Evolutionary conservation across 2,329 filamentous ascomycete genomes (phyloP).

Genomic region (Exophiala xenobiotica): DNA sequence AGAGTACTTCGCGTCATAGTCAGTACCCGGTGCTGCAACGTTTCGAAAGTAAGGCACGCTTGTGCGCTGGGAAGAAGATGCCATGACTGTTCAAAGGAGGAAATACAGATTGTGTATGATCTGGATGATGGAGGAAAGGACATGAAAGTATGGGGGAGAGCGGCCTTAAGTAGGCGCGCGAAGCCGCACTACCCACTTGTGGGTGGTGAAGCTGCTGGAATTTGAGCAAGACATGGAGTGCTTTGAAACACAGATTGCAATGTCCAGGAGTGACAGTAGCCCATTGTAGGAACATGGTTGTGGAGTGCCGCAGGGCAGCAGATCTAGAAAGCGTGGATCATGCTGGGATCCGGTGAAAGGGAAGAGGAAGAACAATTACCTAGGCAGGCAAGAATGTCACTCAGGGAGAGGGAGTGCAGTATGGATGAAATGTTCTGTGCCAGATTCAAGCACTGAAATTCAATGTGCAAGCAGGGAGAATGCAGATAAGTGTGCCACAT

Average conservation of each 20-base stretch:
- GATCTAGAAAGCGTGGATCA: not conserved
- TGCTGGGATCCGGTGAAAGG: not conserved
- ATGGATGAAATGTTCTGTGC: not conserved
- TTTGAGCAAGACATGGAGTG: not conserved
- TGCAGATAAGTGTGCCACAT: not conserved
- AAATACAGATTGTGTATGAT: not conserved
- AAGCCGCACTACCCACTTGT: not conserved
- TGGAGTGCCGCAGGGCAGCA: not conserved
- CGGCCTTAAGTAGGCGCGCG: not conserved
- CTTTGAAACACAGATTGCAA: not conserved
- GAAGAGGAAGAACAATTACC: not conserved
- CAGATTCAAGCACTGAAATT: not conserved
- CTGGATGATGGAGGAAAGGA: not conserved
- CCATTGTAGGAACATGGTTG: not conserved
- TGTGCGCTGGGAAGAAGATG: not conserved
- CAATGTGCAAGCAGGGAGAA: slow-evolving; percentile 5
- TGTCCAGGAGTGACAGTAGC: not conserved
- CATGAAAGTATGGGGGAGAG: not conserved
- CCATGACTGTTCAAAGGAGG: not conserved
- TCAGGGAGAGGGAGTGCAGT: not conserved
- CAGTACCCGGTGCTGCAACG: slow-evolving; percentile 32
- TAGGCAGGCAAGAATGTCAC: not conserved
- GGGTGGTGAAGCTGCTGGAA: not conserved
- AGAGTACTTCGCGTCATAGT: slow-evolving; percentile 35
- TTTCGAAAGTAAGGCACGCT: slow-evolving; percentile 28